phyloP scores from a whole-genome alignment of 1,139 yeast species.

The Diutina ranongensis region DNA sequence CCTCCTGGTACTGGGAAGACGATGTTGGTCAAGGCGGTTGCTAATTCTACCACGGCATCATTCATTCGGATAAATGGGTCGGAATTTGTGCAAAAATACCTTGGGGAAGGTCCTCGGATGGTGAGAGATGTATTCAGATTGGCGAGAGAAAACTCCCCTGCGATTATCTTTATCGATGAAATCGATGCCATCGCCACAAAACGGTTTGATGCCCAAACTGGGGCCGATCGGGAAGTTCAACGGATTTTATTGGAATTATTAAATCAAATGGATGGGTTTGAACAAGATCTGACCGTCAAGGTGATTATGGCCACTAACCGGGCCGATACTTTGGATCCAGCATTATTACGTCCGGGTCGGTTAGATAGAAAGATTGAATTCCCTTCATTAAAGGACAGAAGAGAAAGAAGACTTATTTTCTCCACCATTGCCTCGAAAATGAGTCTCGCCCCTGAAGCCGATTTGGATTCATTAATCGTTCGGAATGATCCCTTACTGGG shows the following conservation, averaged over 20 bases:
- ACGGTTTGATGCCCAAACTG: slow-evolving; percentile 98
- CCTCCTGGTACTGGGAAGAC: slow-evolving; percentile 99
- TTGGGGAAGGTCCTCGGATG: slow-evolving; percentile 99
- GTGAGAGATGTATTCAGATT: slow-evolving; percentile 95
- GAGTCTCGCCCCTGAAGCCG: slow-evolving; percentile 97
- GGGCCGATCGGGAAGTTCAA: slow-evolving; percentile 99
- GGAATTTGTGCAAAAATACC: slow-evolving; percentile 93
- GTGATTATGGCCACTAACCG: slow-evolving; percentile 99
- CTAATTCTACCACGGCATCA: slow-evolving; percentile 90
- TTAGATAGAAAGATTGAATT: slow-evolving; percentile 97
- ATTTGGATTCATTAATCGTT: slow-evolving; percentile 84
- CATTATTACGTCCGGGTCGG: slow-evolving; percentile 94
- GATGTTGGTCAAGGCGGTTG: slow-evolving; percentile 97
- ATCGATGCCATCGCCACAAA: slow-evolving; percentile 97
- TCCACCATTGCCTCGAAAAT: slow-evolving; percentile 93
- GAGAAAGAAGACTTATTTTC: slow-evolving; percentile 94
- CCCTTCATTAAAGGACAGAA: slow-evolving; percentile 88
- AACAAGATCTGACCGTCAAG: slow-evolving; percentile 88
- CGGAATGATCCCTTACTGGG: slow-evolving; percentile 97
- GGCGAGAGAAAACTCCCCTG: slow-evolving; percentile 95
- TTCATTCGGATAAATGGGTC: slow-evolving; percentile 96
- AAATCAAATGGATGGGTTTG: slow-evolving; percentile 99
- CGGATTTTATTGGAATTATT: slow-evolving; percentile 90
- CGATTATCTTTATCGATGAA: slow-evolving; percentile 96
- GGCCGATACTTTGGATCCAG: slow-evolving; percentile 96